phyloP scores from a whole-genome alignment of 2,329 filamentous ascomycete species.

The Talaromyces albobiverticillius region DNA sequence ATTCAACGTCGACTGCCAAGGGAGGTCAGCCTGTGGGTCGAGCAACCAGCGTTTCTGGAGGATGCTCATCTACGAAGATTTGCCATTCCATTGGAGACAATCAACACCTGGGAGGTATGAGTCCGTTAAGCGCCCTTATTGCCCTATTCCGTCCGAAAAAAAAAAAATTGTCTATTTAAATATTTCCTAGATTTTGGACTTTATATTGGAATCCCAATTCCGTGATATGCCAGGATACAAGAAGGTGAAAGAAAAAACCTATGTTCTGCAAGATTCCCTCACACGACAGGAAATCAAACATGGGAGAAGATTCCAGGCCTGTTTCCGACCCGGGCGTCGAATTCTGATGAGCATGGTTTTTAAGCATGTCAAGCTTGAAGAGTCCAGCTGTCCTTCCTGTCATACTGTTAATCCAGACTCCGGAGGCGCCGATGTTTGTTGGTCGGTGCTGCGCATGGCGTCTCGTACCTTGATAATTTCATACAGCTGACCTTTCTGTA shows the following conservation, averaged over 20 bases:
- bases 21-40: background rate
- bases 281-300: background rate
- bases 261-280: background rate
- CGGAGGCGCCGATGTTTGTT: background rate
- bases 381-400: background rate
- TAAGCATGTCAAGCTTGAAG: background rate
- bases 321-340: background rate
- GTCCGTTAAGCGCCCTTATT: background rate
- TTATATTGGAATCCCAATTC: background rate
- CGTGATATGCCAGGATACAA: background rate
- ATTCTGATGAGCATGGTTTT: conserved; percentile 3
- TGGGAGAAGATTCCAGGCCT: background rate
- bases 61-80: background rate
- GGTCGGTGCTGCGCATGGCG: background rate
- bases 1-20: background rate
- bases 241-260: background rate
- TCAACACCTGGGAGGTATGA: conserved; percentile 5
- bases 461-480: too few relatives aligned
- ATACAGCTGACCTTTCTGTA: background rate
- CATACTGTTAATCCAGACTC: background rate
- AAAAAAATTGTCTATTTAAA: background rate
- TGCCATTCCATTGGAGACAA: background rate
- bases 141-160: background rate
- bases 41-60: background rate
- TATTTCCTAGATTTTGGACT: background rate